Evolutionary conservation across 305 asterid species (phyloP), one percentile per base, ranked within the genome.

Genomic region (Fraxinus albicans): DNA sequence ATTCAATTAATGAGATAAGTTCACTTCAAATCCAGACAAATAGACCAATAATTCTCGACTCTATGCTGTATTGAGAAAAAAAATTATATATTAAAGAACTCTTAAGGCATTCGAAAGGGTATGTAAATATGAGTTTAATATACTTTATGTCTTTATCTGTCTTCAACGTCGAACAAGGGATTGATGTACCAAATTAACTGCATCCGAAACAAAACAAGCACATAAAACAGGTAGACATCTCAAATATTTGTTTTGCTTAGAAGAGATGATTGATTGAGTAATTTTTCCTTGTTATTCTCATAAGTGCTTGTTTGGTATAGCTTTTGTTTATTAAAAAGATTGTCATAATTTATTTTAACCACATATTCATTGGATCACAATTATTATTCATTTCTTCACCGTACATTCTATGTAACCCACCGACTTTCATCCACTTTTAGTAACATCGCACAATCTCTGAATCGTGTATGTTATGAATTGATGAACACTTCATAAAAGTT

Each of bases 61-160:
- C 1, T n/a, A 80, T 19, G 13, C 47, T 8, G n/a, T 47, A 13
- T 47, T 2, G 0, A 53, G 4, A 15, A 34, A 53, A 53, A 38
- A 75, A 25, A 40, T 6, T 60, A 78, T 77, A 50, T 10, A 83
- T 74, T 63, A 31, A 77, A 36, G 13, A 82, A 76, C 87, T 79
- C 85, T 83, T 84, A 65, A 86, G 76, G 76, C 85, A 15, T 34
- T 33, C 67, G 77, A 89, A 88, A 85, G 88, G 89, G 86, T 82
- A 81, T 69, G 50, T n/a, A 73, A 77, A 83, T 47, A 83, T 63
- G 6, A 83, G 72, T 78, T 78, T 23, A 12, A 79, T 78, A 69
- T 83, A 60, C 76, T 79, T 81, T 81, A 44, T 79, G 83, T 83
- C 88, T 73, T 72, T 35, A 80, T 80, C 80, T 1, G 77, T 44